Evolutionary conservation across 73 alveolate genomes (phyloP).

Genomic region (Loxodes magnus): DNA sequence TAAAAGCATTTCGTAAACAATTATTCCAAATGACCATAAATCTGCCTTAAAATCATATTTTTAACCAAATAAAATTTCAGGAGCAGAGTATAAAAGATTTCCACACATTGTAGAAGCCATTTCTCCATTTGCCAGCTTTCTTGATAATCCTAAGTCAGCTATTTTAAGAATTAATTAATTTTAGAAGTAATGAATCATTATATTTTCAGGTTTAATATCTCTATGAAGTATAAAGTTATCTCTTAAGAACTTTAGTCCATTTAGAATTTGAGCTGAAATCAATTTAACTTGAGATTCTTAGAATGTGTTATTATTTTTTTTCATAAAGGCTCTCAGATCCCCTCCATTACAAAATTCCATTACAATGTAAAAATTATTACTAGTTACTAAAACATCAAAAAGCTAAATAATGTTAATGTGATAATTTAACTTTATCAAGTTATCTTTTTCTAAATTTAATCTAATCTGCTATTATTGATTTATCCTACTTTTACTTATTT

Average conservation of each 20-base stretch:
- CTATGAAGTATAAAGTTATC: slow-evolving; percentile 3
- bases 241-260: slow-evolving; percentile 7
- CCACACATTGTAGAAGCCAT: slow-evolving; percentile 18
- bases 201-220: slow-evolving; percentile 22
- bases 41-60: slow-evolving; percentile 3
- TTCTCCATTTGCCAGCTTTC: neutral
- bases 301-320: neutral
- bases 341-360: slow-evolving; percentile 1
- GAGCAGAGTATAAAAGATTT: slow-evolving; percentile 15
- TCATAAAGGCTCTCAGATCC: slow-evolving; percentile 2
- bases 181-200: slow-evolving; percentile 1
- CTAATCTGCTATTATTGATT: too few species aligned
- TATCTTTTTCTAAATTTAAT: too few species aligned
- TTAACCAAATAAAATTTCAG: slow-evolving; percentile 1
- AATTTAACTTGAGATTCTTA: neutral
- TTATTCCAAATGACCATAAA: slow-evolving; percentile 2
- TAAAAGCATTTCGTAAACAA: neutral
- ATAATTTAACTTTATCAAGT: too few species aligned
- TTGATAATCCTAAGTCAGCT: slow-evolving; percentile 19
- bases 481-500: too few species aligned
- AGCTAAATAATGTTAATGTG: too few species aligned
- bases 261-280: slow-evolving; percentile 21
- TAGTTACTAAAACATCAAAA: too few species aligned
- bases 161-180: slow-evolving; percentile 13
- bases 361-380: slow-evolving; percentile 1